These are phyloP conservation scores for Daldinia childiae DNA, from an alignment of 495 filamentous ascomycete species.

Conservation along the genomic window DNA sequence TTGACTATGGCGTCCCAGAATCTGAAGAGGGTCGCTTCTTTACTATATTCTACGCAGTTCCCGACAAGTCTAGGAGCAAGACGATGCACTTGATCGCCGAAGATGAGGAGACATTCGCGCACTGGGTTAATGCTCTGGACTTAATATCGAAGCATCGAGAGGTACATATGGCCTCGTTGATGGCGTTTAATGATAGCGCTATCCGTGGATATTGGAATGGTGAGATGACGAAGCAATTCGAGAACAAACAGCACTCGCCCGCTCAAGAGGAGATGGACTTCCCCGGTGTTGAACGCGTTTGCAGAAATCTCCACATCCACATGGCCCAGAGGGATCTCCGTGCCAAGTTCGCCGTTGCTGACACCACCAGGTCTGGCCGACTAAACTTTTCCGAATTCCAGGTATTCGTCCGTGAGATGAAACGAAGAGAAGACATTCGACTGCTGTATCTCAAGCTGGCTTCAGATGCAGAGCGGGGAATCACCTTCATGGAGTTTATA, in stretches of 20 bases:
- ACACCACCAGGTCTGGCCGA: slow-evolving; percentile 65
- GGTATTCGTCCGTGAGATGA: slow-evolving; percentile 81
- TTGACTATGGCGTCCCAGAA: slow-evolving; percentile 76
- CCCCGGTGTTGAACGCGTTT: slow-evolving; percentile 78
- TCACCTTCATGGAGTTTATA: slow-evolving; percentile 77
- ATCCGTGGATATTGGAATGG: slow-evolving; percentile 83
- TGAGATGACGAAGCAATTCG: slow-evolving; percentile 80
- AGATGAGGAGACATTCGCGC: slow-evolving; percentile 69
- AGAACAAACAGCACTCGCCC: slow-evolving; percentile 60
- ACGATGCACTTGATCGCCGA: slow-evolving; percentile 83
- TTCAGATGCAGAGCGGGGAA: slow-evolving; percentile 63
- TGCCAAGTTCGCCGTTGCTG: slow-evolving; percentile 80
- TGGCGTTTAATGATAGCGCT: slow-evolving; percentile 80
- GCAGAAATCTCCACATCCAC: slow-evolving; percentile 88
- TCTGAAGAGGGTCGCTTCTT: slow-evolving; percentile 77
- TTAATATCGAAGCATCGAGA: slow-evolving; percentile 82
- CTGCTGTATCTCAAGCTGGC: slow-evolving; percentile 69
- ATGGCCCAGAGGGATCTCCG: slow-evolving; percentile 77
- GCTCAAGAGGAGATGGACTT: slow-evolving; percentile 79
- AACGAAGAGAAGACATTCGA: slow-evolving; percentile 81
- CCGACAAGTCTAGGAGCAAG: slow-evolving; percentile 76
- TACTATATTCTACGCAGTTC: slow-evolving; percentile 83
- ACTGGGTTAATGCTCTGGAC: slow-evolving; percentile 85
- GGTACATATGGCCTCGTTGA: slow-evolving; percentile 86
- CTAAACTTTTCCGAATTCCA: slow-evolving; percentile 82